These are phyloP conservation scores for Pleomassaria siparia DNA, from an alignment of 2,329 filamentous ascomycete species.

Conservation along the genomic window DNA sequence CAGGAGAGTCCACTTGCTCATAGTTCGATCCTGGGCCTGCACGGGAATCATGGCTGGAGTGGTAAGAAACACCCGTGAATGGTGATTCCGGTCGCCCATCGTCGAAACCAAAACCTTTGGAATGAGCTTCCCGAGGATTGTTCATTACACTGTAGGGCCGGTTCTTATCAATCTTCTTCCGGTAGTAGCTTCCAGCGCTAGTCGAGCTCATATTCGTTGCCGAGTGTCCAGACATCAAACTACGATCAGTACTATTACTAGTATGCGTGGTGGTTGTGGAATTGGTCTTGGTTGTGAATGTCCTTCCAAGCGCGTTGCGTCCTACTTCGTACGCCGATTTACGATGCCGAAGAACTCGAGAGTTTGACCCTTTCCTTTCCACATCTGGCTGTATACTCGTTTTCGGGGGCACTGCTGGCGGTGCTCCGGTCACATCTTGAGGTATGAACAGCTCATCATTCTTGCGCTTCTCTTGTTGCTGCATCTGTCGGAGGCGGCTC, in stretches of 20 bases:
- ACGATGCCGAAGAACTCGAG: conserved; percentile 54
- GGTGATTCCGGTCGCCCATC: conserved; percentile 54
- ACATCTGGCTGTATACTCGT: conserved; percentile 34
- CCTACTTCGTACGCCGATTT: conserved; percentile 81
- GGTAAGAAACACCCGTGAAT: conserved; percentile 80
- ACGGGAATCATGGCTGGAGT: conserved; percentile 77
- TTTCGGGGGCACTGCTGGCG: conserved; percentile 65
- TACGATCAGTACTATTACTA: conserved; percentile 75
- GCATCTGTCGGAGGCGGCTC: conserved; percentile 71
- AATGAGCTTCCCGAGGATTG: conserved; percentile 48
- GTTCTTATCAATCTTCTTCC: conserved; percentile 62
- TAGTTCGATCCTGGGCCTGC: conserved; percentile 57
- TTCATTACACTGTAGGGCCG: conserved; percentile 67
- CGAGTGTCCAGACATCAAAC: conserved; percentile 90
- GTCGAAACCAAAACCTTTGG: conserved; percentile 42
- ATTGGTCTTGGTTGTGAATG: conserved; percentile 85
- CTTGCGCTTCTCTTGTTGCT: conserved; percentile 48
- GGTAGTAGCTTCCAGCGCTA: conserved; percentile 88
- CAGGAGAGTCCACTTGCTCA: conserved; percentile 51
- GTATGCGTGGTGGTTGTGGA: conserved; percentile 68
- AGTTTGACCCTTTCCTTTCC: conserved; percentile 31
- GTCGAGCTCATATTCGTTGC: conserved; percentile 91
- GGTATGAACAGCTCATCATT: conserved; percentile 56
- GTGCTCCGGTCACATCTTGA: conserved; percentile 43
- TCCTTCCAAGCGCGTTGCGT: conserved; percentile 69